Evolutionary conservation across 1,284 basidiomycete genomes (phyloP).

Genomic region (Fomitopsis palustris): DNA sequence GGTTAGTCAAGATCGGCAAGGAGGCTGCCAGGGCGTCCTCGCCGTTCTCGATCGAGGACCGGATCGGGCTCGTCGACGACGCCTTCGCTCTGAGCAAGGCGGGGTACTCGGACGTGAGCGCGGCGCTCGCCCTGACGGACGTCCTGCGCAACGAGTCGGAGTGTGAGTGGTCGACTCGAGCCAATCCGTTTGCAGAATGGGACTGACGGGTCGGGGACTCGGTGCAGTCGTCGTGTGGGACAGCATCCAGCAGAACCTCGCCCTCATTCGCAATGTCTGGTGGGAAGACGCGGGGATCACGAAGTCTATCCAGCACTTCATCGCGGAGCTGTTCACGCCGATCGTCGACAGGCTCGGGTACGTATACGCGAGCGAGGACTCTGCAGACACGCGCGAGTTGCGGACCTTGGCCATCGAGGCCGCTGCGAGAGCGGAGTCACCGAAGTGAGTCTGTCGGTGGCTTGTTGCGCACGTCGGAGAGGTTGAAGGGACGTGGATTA

Average conservation of each 20-base stretch:
- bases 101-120: conserved; percentile 75
- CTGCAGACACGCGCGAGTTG: conserved; percentile 70
- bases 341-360: conserved; percentile 81
- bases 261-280: conserved; percentile 68
- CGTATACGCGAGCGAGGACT: conserved; percentile 69
- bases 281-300: conserved; percentile 76
- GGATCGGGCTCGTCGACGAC: conserved; percentile 84
- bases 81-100: conserved; percentile 79
- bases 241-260: conserved; percentile 56
- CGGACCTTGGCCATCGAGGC: conserved; percentile 75
- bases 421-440: conserved; percentile 63
- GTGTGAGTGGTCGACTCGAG: conserved; percentile 42
- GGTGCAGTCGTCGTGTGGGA: conserved; percentile 78
- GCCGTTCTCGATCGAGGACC: conserved; percentile 79
- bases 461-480: background rate
- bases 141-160: conserved; percentile 72
- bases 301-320: conserved; percentile 61
- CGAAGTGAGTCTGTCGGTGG: conserved; percentile 35
- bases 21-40: conserved; percentile 70
- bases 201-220: background rate
- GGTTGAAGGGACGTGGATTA: conserved; percentile 22
- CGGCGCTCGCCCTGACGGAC: conserved; percentile 71
- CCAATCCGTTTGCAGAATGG: background rate
- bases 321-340: conserved; percentile 76
- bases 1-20: conserved; percentile 74